Conservation (phyloP, 2,329 filamentous ascomycete genomes). For the Penicillium italicum region DNA sequence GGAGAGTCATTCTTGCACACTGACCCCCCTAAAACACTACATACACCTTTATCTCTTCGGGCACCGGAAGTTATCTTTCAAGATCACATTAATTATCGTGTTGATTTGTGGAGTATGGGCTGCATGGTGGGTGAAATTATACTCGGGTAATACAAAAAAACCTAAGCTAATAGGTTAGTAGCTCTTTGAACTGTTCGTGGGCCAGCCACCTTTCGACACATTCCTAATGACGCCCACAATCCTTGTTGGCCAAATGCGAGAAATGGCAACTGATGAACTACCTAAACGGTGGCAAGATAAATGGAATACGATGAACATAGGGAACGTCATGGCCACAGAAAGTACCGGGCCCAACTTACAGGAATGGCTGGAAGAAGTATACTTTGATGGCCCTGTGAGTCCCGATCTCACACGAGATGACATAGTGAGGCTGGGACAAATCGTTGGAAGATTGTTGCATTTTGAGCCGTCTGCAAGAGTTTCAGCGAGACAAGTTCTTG, state of each 20-base stretch:
- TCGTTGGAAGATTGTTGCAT: constrained; percentile 22
- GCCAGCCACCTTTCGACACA: constrained; percentile 42
- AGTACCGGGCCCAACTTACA: constrained; percentile 27
- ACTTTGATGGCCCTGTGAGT: constrained; percentile 33
- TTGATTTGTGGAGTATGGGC: no score
- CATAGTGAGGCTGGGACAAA: constrained; percentile 22
- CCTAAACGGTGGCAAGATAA: constrained; percentile 34
- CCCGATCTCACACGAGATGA: constrained; percentile 24
- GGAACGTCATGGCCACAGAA: constrained; percentile 11
- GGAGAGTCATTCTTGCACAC: no score
- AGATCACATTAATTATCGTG: no score
- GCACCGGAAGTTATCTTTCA: no score
- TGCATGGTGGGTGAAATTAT: no score
- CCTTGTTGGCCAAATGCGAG: constrained; percentile 38
- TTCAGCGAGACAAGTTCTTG: constrained; percentile 24
- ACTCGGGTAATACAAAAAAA: no score
- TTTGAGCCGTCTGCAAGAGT: constrained; percentile 30
- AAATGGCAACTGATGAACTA: constrained; percentile 33
- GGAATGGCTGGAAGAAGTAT: constrained; percentile 39
- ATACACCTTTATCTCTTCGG: no score
- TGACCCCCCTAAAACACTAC: no score
- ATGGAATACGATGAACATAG: constrained; percentile 29
- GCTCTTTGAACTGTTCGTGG: constrained; percentile 38
- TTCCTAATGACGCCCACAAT: constrained; percentile 33
- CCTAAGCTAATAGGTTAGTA: no score